Base-by-base conservation (phyloP, 768 basidiomycete genomes). In the Candolleomyces efflorescens region DNA sequence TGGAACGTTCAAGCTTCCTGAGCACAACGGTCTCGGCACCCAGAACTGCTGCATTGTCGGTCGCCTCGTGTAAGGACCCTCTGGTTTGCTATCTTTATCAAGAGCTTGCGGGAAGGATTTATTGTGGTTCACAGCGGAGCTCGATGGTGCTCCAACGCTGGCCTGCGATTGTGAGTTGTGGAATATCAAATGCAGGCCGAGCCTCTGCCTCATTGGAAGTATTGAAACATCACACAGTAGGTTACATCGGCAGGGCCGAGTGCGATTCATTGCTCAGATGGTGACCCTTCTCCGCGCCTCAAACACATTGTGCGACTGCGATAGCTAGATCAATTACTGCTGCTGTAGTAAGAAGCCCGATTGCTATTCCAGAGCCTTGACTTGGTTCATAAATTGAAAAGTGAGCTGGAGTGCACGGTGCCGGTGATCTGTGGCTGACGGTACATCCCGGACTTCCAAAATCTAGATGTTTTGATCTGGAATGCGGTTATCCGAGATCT, bases 371-470 rank as follows among this genome's bases (percentile, higher is more conserved):
- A 43, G 18, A 32, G 32, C 32, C 32, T 43, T 13, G 41, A 43
- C 41, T 12, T 17, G 41, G 15, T 43, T 43, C 41, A 43, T 43
- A 20, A 43, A 20, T 5, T 17, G 41, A 43, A 20, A 43, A 20
- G 15, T 17, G 41, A 43, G 17, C 41, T 18, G 18, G 11, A 38
- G 22, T 18, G 13, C 13, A 52, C 32, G 24, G 17, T 13, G 44
- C 23, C 32, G 32, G n/a, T 52, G 45, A 51, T 51, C 27, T 51
- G 56, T 32, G 38, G 17, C 37, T 45, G 49, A 45, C 51, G 58
- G 58, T 59, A 44, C 53, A 53, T 59, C 37, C 58, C 58, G 58
- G 58, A 53, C 56, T 53, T 57, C 56, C 24, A 36, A 50, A 38
- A 45, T 54, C 51, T 27, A 53, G 51, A 53, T 53, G 51, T 59